Conservation (phyloP, 1,284 basidiomycete species). For the Lignosus rhinocerotis region DNA sequence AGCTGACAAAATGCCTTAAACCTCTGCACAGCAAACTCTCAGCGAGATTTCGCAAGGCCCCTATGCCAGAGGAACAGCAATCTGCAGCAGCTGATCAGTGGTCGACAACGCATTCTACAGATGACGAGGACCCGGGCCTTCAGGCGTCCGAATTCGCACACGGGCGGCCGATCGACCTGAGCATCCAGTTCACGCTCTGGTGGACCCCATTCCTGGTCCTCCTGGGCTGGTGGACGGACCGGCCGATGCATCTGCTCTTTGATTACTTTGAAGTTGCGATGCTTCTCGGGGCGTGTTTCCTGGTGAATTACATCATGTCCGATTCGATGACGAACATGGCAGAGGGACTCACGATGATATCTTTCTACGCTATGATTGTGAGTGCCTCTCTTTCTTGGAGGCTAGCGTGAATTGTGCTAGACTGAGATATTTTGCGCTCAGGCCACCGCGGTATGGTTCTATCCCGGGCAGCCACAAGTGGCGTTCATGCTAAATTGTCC, state of each 20-base stretch:
- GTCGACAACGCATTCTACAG: background rate
- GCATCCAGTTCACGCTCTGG: slow-evolving; percentile 43
- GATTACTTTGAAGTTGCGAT: slow-evolving; percentile 62
- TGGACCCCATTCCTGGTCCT: slow-evolving; percentile 43
- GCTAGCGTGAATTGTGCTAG: background rate
- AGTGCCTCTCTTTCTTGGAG: slow-evolving; percentile 21
- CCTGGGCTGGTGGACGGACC: slow-evolving; percentile 38
- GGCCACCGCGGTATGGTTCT: slow-evolving; percentile 57
- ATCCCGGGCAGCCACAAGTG: slow-evolving; percentile 48
- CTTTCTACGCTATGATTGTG: slow-evolving; percentile 60
- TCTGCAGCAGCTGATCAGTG: too few relatives aligned
- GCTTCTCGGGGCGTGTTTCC: slow-evolving; percentile 62
- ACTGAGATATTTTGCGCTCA: slow-evolving; percentile 19
- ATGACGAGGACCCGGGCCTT: slow-evolving; percentile 4
- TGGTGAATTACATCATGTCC: slow-evolving; percentile 71
- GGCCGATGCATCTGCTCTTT: slow-evolving; percentile 39
- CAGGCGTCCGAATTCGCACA: slow-evolving; percentile 33
- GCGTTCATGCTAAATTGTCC: slow-evolving; percentile 31
- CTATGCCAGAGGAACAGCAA: too few relatives aligned
- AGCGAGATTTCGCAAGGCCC: background rate
- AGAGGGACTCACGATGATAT: slow-evolving; percentile 56
- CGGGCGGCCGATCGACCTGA: slow-evolving; percentile 40
- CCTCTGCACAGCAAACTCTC: background rate
- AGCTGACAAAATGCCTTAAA: background rate
- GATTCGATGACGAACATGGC: slow-evolving; percentile 73